phyloP scores from a whole-genome alignment of 352 stramenopile species.

The Thraustotheca clavata region DNA sequence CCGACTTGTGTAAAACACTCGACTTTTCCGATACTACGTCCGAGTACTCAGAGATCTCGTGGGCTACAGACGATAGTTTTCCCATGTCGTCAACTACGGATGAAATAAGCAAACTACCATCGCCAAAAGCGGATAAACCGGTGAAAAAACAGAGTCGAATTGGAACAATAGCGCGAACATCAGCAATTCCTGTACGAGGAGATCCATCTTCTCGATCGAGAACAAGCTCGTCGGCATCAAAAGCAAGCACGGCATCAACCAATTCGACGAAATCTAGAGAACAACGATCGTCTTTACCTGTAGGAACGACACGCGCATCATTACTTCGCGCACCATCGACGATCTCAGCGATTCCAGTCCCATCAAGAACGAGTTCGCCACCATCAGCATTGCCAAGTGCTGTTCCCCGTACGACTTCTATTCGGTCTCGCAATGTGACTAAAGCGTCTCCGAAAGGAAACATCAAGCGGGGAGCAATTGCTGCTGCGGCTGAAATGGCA shows the following conservation, averaged over 20 bases:
- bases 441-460: neutral
- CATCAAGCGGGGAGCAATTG: neutral
- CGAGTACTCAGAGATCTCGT: slow-evolving; percentile 19
- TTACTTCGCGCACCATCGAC: neutral
- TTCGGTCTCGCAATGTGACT: neutral
- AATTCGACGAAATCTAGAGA: neutral
- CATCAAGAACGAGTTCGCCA: neutral
- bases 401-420: neutral
- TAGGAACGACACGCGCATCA: neutral
- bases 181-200: neutral
- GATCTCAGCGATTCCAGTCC: neutral
- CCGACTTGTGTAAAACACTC: slow-evolving; percentile 6
- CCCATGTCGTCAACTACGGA: neutral
- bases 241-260: neutral
- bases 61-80: slow-evolving; percentile 15
- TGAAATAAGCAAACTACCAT: neutral
- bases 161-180: neutral
- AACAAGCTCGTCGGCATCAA: neutral
- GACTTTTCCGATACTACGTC: slow-evolving; percentile 19
- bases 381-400: neutral
- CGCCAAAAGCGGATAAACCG: neutral
- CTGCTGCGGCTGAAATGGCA: neutral
- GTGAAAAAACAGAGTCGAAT: neutral
- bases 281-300: neutral
- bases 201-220: neutral